Evolutionary conservation across 1,284 basidiomycete genomes (phyloP), one percentile per base, ranked within the genome.

Genomic region (Cutaneotrichosporon sp.): DNA sequence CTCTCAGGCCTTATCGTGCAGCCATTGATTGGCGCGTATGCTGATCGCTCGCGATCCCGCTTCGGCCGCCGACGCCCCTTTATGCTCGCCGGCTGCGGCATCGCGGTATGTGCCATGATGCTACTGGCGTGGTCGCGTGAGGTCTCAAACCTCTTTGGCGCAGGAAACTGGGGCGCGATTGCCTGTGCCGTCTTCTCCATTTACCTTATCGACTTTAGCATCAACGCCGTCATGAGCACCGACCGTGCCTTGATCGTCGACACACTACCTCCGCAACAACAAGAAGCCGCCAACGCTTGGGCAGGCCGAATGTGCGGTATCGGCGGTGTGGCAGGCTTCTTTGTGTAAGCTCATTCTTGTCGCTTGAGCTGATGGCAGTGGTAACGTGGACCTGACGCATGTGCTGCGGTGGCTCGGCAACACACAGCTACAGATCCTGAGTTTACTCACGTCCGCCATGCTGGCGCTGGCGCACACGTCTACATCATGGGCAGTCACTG

Each of bases 251-350:
- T 78, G 39, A 69, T 76, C 34, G 77, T 78, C 23, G 81, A 83
- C 63, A 77, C 79, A 3, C 65, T 81, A 0, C 73, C 78, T 4
- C 78, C 86, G 0, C 73, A 80, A 1, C 79, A 84, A 45, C 94
- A 97, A 70, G 84, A 90, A 8, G 79, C 82, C 18, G 93, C 87
- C 0, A 97, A 93, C 70, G 94, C 93, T 0, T 98, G 94, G 93
- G 92, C 90, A 1, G 90, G 90, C 0, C 80, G 88, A 20, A 90
- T 97, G 86, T 78, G 86, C 46, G 87, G 87, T 1, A 67, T 89
- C 35, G 90, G 90, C 8, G 84, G 85, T 56, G 85, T 92, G 1
- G 78, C 84, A 4, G 90, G 90, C 0, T 92, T 91, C 73, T 91
- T 88, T 65, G 79, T 88, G 89, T 90, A 63, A 63, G 87, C 80